Conservation (phyloP, 345 rosid species). For the Jatropha curcas region DNA sequence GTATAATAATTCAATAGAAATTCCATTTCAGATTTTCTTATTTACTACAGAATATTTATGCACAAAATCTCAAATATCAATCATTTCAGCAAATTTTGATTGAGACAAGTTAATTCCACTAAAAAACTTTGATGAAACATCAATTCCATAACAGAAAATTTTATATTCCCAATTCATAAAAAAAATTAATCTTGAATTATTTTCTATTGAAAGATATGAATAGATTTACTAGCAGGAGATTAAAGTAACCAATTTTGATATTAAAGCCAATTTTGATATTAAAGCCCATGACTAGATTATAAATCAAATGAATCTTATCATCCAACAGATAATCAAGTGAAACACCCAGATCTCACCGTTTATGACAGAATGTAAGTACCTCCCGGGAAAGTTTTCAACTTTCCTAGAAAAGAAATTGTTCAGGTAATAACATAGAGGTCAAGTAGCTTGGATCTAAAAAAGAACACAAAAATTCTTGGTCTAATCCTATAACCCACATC, state of each 20-base stretch:
- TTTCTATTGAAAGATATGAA: neutral
- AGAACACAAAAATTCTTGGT: neutral
- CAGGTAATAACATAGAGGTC: neutral
- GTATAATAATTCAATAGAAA: neutral
- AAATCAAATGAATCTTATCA: conserved; percentile 2
- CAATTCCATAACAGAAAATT: neutral
- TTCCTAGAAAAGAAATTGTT: neutral
- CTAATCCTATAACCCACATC: neutral
- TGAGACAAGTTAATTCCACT: neutral
- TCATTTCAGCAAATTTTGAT: neutral
- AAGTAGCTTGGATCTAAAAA: conserved; percentile 23
- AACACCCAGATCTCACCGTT: conserved; percentile 15
- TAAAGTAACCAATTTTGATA: neutral
- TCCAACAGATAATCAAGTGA: neutral
- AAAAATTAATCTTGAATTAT: neutral
- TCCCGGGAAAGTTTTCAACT: neutral
- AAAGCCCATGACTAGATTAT: neutral
- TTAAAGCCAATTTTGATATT: neutral
- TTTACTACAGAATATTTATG: neutral
- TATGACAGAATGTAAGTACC: neutral
- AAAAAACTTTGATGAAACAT: neutral
- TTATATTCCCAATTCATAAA: neutral
- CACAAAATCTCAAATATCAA: neutral
- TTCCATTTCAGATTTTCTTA: neutral
- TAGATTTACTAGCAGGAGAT: neutral